Percentiles rank a stretch among this genome's conserved stretches.
Conservation (phyloP, 441 rosid genomes). For the Adansonia grandidieri region DNA sequence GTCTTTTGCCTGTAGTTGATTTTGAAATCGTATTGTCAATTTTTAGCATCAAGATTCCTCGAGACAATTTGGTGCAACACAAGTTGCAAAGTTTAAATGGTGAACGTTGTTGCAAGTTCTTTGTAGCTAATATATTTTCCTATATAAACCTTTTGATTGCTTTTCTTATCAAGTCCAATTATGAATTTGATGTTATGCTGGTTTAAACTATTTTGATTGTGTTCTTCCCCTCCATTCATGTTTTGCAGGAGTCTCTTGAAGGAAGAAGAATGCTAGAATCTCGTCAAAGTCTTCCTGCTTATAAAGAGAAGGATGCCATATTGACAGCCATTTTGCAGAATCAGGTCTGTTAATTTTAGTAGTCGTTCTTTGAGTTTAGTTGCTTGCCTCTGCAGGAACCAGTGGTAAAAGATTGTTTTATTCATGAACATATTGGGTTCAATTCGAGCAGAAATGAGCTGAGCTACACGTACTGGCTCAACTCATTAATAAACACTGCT, state of each 20-base stretch:
- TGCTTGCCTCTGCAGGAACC: conserved; percentile 13
- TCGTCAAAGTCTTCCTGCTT: conserved; percentile 80
- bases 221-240: conserved; percentile 9
- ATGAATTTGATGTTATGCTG: neutral
- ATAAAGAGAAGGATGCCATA: conserved; percentile 70
- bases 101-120: neutral
- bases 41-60: conserved; percentile 14
- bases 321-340: conserved; percentile 59
- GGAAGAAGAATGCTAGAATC: conserved; percentile 69
- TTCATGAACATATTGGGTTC: conserved; percentile 18
- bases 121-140: neutral
- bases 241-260: conserved; percentile 59
- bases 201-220: conserved; percentile 5
- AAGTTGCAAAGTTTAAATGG: neutral
- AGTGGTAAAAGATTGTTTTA: neutral
- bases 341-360: conserved; percentile 57
- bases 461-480: neutral
- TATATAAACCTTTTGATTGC: neutral
- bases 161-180: conserved; percentile 23
- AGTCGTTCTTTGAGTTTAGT: conserved; percentile 13
- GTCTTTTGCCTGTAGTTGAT: neutral
- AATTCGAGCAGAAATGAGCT: conserved; percentile 5
- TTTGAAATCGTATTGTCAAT: neutral
- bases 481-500: neutral
- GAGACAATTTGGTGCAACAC: neutral